Evolutionary conservation across 805 yeast genomes (phyloP).

Genomic region (Suhomyces vadensis): DNA sequence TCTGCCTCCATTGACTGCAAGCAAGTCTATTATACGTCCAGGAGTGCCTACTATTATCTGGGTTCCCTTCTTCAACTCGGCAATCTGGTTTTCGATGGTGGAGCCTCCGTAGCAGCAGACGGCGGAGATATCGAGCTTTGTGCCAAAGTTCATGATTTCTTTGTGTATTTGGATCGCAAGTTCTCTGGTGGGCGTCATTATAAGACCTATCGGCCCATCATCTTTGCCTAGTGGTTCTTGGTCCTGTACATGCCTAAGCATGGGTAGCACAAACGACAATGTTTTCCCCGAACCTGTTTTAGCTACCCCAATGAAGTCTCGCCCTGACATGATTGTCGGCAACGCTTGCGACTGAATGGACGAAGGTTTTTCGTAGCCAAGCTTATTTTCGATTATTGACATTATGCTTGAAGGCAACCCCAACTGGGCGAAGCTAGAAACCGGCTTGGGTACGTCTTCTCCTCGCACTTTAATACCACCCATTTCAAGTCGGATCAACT

Average conservation of each 20-base stretch:
- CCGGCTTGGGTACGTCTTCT: constrained; percentile 57
- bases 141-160: constrained; percentile 62
- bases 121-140: constrained; percentile 49
- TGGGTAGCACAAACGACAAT: constrained; percentile 78
- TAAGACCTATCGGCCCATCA: constrained; percentile 75
- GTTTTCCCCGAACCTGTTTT: constrained; percentile 98
- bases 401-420: constrained; percentile 68
- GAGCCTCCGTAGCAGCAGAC: constrained; percentile 93
- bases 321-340: constrained; percentile 87
- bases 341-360: constrained; percentile 89
- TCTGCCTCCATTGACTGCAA: constrained; percentile 81
- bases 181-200: constrained; percentile 91
- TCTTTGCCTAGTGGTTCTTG: constrained; percentile 51
- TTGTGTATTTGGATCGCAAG: constrained; percentile 79
- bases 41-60: constrained; percentile 92
- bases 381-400: constrained; percentile 49
- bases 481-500: constrained; percentile 47
- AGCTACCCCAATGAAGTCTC: constrained; percentile 91
- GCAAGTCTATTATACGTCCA: constrained; percentile 85
- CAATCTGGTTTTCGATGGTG: constrained; percentile 77
- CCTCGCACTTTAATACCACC: constrained; percentile 75
- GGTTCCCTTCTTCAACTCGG: constrained; percentile 72
- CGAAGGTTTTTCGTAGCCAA: constrained; percentile 66
- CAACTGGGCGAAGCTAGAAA: constrained; percentile 74
- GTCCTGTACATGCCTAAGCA: constrained; percentile 79